Base-by-base conservation (phyloP, 2,329 filamentous ascomycete genomes). In the Magnaporthiopsis incrustans region DNA sequence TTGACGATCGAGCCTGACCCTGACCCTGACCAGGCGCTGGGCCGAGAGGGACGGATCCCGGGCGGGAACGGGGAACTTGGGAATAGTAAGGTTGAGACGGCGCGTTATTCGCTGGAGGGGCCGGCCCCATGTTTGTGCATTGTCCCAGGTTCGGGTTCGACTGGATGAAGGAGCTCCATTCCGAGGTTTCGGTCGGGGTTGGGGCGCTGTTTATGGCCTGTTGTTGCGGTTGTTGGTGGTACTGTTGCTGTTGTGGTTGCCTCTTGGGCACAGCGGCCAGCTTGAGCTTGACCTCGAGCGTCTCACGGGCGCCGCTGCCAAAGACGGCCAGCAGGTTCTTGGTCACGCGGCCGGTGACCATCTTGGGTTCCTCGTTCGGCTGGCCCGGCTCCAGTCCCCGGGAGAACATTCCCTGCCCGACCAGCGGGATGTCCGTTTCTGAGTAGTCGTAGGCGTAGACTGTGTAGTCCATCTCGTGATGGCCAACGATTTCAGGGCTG, bases 391-490 rank as follows among this genome's bases (percentile, higher is more conserved):
- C 85, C 59, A 98, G 81, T 27, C 89, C 86, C 84, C 90, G 89
- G 53, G 95, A 98, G 26, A 99, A 81, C 87, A 98, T 91, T 63
- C 96, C 95, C 76, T 99, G 94, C 27, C 95, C 95, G 30, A 97
- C 94, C 64, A 98, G 82, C 63, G 96, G 95, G 25, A 89, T 91
- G 72, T 97, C 93, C 68, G 91, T 90, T 77, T 99, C 95, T 15
- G 95, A 97, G 75, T 94, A 98, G 76, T 99, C 95, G 78, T 92
- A 91, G 35, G 94, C 92, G 77, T 99, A 99, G 64, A 99, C 88
- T n/a, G 92, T 95, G 77, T 95, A 99, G 77, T 99, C 93, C 75
- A 85, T 78, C 78, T 77, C 89, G 82, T 66, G 89, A 73, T 80
- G 89, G 81, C 72, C 85, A 60, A 92, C 80, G 59, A 99, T 83